Base-by-base conservation (phyloP, 2,329 filamentous ascomycete species). In the Fusarium nurragi region DNA sequence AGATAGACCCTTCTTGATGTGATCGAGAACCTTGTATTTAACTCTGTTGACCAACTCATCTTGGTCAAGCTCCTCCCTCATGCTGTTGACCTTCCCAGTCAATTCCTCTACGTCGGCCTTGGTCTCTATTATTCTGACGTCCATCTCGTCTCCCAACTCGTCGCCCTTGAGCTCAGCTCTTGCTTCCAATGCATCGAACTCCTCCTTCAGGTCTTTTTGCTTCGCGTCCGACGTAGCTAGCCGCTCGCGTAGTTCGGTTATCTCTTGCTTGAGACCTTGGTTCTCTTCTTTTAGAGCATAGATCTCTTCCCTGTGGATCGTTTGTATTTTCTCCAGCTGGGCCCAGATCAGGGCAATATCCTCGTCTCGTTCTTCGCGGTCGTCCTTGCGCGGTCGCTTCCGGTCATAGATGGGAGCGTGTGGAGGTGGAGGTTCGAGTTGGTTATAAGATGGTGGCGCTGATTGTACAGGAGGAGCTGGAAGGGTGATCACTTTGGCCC, bases 321-420 rank as follows among this genome's bases (percentile, higher is more conserved):
- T 6, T 38, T 51, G 44, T 18, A 57, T 58, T 6, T 21, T 51
- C 6, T 43, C 25, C 12, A 59, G 16, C 11, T 58, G 45, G 4
- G 53, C 53, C 55, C 55, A 59, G 2, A 59, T 59, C 8, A 59
- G 12, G 8, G 55, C 55, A 3, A 58, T 58, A 8, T 59, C 53
- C 12, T 59, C 53, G 8, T 37, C 39, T 5, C 39, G 53, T 23
- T 60, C 54, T 5, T 60, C 54, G 21, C 34, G 22, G 3, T 25
- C 26, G 13, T 60, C 22, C 26, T 59, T 51, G 2, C 56, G 53
- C 2, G 19, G 34, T 19, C 48, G 26, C 9, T 46, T 46, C 6
- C 7, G 19, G 4, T 16, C 18, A 12, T 18, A 11, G 7, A n/a
- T 21, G 22, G 16, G n/a, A 18, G 47, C 23, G 30, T 12, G 19